Evolutionary conservation across 2,329 filamentous ascomycete species (phyloP).

Genomic region (Stagonosporopsis tanaceti): DNA sequence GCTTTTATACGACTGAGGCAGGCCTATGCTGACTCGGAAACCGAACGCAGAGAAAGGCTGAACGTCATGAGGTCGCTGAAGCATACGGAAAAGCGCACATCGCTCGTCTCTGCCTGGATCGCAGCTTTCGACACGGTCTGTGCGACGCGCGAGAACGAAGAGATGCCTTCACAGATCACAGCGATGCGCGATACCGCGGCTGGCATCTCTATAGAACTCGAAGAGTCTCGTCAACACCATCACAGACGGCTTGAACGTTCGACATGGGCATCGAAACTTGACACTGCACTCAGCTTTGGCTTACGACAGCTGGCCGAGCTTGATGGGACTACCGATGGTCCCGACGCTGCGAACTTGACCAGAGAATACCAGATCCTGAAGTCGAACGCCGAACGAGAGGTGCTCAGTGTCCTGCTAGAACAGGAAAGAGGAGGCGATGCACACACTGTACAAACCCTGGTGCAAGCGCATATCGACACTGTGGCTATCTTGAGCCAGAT

Average conservation of each 20-base stretch:
- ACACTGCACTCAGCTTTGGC: constrained; percentile 86
- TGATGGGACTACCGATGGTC: constrained; percentile 69
- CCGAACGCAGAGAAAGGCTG: constrained; percentile 81
- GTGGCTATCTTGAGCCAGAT: constrained; percentile 83
- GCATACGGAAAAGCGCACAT: constrained; percentile 83
- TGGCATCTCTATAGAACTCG: constrained; percentile 87
- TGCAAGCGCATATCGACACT: constrained; percentile 92
- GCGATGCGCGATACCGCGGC: constrained; percentile 87
- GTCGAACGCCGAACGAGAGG: constrained; percentile 80
- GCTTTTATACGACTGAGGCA: constrained; percentile 79
- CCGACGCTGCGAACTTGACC: constrained; percentile 74
- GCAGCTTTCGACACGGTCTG: constrained; percentile 87
- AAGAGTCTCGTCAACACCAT: constrained; percentile 88
- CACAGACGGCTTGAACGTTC: constrained; percentile 82
- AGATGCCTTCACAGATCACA: constrained; percentile 65
- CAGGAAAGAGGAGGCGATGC: constrained; percentile 84
- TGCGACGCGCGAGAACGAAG: constrained; percentile 73
- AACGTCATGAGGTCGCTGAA: constrained; percentile 82
- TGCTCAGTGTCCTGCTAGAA: constrained; percentile 78
- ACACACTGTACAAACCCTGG: constrained; percentile 79
- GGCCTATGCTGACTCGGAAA: constrained; percentile 81
- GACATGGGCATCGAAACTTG: constrained; percentile 87
- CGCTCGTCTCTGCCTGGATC: constrained; percentile 89
- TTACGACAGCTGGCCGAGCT: constrained; percentile 77
- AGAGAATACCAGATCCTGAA: constrained; percentile 89